Evolutionary conservation across 176 grass and related monocot species (phyloP).

Genomic region (Thalia dealbata): DNA sequence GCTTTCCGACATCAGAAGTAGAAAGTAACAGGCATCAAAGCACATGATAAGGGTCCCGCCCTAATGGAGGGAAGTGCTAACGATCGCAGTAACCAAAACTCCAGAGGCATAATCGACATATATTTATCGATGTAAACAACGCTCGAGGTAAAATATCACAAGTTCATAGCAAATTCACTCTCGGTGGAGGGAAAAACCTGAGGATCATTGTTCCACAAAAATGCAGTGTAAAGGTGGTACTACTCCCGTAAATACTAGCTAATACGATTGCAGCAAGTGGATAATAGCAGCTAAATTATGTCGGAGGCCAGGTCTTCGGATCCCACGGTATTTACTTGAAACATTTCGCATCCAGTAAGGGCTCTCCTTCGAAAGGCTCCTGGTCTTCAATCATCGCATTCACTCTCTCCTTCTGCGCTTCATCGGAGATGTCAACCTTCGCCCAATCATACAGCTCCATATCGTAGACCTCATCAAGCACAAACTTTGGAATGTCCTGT

Average conservation of each 20-base stretch:
- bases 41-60: too few species aligned
- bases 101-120: too few species aligned
- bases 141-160: too few species aligned
- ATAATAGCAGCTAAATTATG: not conserved
- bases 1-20: too few species aligned
- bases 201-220: not conserved
- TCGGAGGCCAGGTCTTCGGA: not conserved
- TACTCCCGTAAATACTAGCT: not conserved
- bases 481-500: conserved; percentile 58
- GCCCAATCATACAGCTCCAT: conserved; percentile 81
- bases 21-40: too few species aligned
- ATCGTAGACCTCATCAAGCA: conserved; percentile 70
- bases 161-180: too few species aligned
- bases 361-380: conserved; percentile 69
- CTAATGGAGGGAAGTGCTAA: too few species aligned
- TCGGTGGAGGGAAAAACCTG: not conserved
- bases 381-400: conserved; percentile 82
- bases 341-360: conserved; percentile 73
- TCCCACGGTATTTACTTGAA: conserved; percentile 44
- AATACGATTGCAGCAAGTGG: not conserved
- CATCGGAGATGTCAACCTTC: conserved; percentile 67
- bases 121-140: too few species aligned
- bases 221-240: too few species aligned
- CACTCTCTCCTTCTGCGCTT: conserved; percentile 59
- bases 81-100: too few species aligned